Base-by-base conservation (phyloP, 2,329 filamentous ascomycete genomes). In the Aspergillus spinulosporus region DNA sequence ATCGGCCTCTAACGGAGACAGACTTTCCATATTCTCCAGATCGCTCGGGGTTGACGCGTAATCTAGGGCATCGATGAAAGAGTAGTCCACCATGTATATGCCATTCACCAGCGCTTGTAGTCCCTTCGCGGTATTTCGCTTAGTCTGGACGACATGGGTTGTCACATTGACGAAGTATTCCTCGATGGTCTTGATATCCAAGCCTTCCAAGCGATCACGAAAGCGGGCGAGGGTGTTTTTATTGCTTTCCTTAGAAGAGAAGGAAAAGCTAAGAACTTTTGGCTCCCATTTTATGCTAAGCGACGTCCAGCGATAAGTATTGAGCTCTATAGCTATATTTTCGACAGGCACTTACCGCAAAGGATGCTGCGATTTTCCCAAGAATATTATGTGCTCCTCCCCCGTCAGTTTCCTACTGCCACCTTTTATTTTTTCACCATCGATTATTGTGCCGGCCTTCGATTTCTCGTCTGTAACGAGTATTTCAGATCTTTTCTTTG, bases 71-170 rank as follows among this genome's bases (percentile, higher is more conserved):
- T 92, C 85, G 11, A 96, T 78, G 63, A 89, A 97, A 0, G 82
- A 78, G 36, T 83, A 80, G 3, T 84, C 84, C 8, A 97, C 91
- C 42, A 97, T 87, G 63, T 86, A 84, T 71, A 83, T 88, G 11
- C 84, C 91, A 65, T 92, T 89, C 39, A 97, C 87, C 7, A 99
- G 79, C 2, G 90, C 93, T 68, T 95, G 91, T 2, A 99, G 79
- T 0, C 90, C 90, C 62, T 91, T 92, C 0, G 92, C 84, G 0
- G 91, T 93, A 71, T 97, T 99, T 47, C 94, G 84, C 74, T 96
- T 97, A 71, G 86, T 89, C 5, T 90, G 87, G 34, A 97, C 86
- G 8, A 96, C 88, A 72, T 97, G 92, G 0, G 93, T 96, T 0
- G 93, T 97, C 29, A 82, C 76, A 12, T 78, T 81, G 28, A 82